Conservation (phyloP, 2,329 filamentous ascomycete species). For the Cladosporium sp. region DNA sequence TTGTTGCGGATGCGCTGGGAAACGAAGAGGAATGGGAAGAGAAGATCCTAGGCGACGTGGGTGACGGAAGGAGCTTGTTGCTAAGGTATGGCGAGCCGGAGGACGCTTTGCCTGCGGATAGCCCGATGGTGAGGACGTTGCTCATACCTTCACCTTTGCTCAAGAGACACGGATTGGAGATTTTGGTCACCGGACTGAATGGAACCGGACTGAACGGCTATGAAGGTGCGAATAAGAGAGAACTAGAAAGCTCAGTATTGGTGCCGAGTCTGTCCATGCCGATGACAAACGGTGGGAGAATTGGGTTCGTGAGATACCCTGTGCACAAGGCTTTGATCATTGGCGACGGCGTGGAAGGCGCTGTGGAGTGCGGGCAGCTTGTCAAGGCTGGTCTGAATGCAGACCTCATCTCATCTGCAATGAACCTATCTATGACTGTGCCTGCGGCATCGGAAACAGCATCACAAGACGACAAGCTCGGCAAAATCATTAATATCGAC, state of each 20-base stretch:
- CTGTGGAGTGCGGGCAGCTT: conserved; percentile 49
- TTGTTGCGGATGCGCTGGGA: conserved; percentile 44
- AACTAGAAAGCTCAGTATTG: conserved; percentile 63
- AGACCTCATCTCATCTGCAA: conserved; percentile 50
- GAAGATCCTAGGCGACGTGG: conserved; percentile 31
- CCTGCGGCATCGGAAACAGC: conserved; percentile 21
- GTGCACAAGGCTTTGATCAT: conserved; percentile 79
- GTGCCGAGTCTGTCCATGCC: conserved; percentile 69
- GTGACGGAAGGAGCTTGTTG: conserved; percentile 37
- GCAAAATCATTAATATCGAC: conserved; percentile 56
- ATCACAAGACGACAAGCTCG: conserved; percentile 16
- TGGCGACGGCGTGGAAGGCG: conserved; percentile 66
- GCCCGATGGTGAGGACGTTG: conserved; percentile 57
- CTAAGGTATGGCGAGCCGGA: conserved; percentile 51
- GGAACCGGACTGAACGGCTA: conserved; percentile 37
- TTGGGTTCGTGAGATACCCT: conserved; percentile 68
- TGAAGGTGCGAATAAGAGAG: conserved; percentile 18
- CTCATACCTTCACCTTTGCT: conserved; percentile 60
- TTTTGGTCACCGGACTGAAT: conserved; percentile 53
- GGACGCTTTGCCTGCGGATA: conserved; percentile 41
- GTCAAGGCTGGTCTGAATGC: conserved; percentile 28
- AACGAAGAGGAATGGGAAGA: conserved; percentile 42
- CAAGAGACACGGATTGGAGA: conserved; percentile 59
- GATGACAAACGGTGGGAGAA: conserved; percentile 58
- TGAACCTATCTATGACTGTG: conserved; percentile 54